A percentile compares a stretch with the other conserved stretches of the same genome.
Evolutionary conservation across 352 stramenopile species (phyloP).

Genomic region (Lagenidium sp.): DNA sequence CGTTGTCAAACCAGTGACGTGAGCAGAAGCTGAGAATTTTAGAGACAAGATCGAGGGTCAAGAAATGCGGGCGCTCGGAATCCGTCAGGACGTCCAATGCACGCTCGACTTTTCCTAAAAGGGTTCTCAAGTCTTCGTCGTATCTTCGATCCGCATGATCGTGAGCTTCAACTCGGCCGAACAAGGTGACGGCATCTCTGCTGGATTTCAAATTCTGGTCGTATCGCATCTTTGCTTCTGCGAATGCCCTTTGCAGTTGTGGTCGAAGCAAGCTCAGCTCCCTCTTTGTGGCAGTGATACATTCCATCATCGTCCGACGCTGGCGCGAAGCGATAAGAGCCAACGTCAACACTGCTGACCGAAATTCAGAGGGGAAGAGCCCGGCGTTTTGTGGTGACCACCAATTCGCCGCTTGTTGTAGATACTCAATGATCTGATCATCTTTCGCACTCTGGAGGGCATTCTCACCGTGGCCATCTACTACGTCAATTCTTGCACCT

Average conservation of each 20-base stretch:
- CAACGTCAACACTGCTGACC: constrained; percentile 21
- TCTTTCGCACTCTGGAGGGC: background rate
- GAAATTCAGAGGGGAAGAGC: constrained; percentile 46
- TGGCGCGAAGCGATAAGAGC: constrained; percentile 33
- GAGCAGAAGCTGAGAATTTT: too few relatives aligned
- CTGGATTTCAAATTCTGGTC: constrained; percentile 24
- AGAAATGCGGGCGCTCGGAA: too few relatives aligned
- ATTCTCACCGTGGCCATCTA: constrained; percentile 1
- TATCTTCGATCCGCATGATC: constrained; percentile 26
- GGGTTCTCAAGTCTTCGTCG: too few relatives aligned
- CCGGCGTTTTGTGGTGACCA: constrained; percentile 24
- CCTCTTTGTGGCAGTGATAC: constrained; percentile 8
- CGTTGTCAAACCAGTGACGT: background rate
- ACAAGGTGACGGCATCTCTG: constrained; percentile 25
- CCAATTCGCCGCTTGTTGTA: constrained; percentile 20
- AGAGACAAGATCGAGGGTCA: too few relatives aligned
- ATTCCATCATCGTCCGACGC: constrained; percentile 8
- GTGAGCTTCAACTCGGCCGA: constrained; percentile 24
- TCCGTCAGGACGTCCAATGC: too few relatives aligned
- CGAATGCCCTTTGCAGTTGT: constrained; percentile 26
- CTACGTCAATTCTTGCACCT: background rate
- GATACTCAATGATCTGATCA: constrained; percentile 14
- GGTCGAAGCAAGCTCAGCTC: constrained; percentile 22
- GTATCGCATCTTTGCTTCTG: constrained; percentile 43
- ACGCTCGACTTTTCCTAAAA: too few relatives aligned